These are phyloP conservation scores for Cladosporium sp. DNA, from an alignment of 2,329 filamentous ascomycete genomes.

Conservation along the genomic window DNA sequence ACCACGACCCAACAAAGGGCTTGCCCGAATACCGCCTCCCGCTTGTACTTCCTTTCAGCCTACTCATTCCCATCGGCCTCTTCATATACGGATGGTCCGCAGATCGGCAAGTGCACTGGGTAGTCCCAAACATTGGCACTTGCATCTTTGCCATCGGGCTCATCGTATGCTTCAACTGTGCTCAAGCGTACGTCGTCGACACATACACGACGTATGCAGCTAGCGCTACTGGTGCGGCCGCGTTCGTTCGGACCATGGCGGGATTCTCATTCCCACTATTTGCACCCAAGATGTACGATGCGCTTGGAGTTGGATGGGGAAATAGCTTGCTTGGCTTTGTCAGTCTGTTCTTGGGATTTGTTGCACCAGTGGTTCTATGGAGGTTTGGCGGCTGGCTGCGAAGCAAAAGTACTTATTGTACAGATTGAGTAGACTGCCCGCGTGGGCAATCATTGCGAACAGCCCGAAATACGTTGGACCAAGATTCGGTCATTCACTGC, in stretches of 20 bases:
- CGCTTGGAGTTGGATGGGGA: conserved; percentile 55
- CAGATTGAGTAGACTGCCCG: neutral
- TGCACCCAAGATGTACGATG: conserved; percentile 45
- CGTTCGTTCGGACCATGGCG: conserved; percentile 49
- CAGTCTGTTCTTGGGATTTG: conserved; percentile 42
- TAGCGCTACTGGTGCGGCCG: conserved; percentile 51
- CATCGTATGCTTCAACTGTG: conserved; percentile 30
- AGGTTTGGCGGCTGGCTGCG: conserved; percentile 38
- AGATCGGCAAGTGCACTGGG: conserved; percentile 29
- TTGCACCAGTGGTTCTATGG: conserved; percentile 42
- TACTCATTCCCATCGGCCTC: conserved; percentile 30
- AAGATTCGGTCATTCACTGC: neutral
- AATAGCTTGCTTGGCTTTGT: conserved; percentile 59
- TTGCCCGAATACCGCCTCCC: conserved; percentile 45
- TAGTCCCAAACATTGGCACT: conserved; percentile 31
- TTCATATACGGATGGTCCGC: conserved; percentile 34
- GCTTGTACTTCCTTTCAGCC: conserved; percentile 52
- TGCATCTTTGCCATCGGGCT: conserved; percentile 29
- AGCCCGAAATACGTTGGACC: neutral
- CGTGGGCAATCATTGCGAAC: neutral
- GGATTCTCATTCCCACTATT: conserved; percentile 56
- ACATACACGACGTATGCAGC: conserved; percentile 52
- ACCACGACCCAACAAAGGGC: conserved; percentile 37
- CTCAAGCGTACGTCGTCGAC: conserved; percentile 47
- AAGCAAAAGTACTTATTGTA: conserved; percentile 30